Conservation (phyloP, 352 stramenopile genomes). For the Pythium pyrilobum region DNA sequence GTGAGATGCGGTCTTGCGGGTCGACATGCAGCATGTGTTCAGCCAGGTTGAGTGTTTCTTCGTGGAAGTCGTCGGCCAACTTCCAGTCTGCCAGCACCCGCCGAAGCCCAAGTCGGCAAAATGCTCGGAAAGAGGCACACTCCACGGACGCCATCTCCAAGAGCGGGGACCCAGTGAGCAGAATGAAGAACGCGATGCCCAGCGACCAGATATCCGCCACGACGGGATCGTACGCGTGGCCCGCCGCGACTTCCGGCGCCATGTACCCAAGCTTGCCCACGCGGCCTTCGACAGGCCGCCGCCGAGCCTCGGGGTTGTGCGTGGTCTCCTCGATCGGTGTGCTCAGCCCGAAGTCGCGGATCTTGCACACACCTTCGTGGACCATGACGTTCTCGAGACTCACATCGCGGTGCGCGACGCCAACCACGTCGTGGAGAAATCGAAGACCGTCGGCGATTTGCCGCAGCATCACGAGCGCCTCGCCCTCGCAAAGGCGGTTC, state of each 20-base stretch:
- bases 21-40: constrained; percentile 20
- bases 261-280: constrained; percentile 29
- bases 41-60: constrained; percentile 9
- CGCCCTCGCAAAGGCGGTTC: constrained; percentile 10
- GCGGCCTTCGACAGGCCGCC: neutral
- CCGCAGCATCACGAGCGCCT: constrained; percentile 13
- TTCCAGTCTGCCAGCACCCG: constrained; percentile 13
- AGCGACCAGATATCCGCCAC: constrained; percentile 24
- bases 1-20: constrained; percentile 11
- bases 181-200: constrained; percentile 23
- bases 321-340: neutral
- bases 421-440: constrained; percentile 22
- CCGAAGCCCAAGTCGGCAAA: constrained; percentile 7
- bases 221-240: constrained; percentile 13
- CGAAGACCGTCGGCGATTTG: constrained; percentile 19
- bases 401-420: constrained; percentile 27
- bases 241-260: constrained; percentile 14
- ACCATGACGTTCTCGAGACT: constrained; percentile 31
- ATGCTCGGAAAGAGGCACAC: constrained; percentile 7
- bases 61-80: constrained; percentile 9
- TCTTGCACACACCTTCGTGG: constrained; percentile 22
- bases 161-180: constrained; percentile 18
- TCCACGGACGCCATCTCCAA: constrained; percentile 11
- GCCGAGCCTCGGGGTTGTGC: neutral
- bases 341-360: constrained; percentile 31